Evolutionary conservation across 164 flowering plant species (phyloP).

Genomic region (Cinnamomum chago): DNA sequence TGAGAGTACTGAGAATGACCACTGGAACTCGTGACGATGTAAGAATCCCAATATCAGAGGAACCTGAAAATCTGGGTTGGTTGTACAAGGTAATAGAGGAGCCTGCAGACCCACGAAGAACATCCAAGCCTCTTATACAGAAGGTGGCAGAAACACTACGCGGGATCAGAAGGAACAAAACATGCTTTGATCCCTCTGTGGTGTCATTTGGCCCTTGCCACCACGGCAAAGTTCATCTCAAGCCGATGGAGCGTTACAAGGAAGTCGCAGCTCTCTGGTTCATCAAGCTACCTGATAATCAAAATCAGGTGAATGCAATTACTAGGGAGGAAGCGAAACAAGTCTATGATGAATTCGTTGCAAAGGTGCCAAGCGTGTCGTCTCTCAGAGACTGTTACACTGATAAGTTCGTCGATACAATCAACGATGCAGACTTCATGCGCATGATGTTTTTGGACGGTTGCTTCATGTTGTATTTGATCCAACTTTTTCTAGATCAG

Average conservation of each 20-base stretch:
- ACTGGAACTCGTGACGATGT: too few species aligned
- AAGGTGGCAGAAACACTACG: background rate
- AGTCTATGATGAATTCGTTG: background rate
- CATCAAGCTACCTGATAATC: background rate
- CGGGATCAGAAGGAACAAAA: background rate
- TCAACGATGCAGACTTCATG: background rate
- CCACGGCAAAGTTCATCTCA: slow-evolving; percentile 1
- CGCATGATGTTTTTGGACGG: slow-evolving; percentile 23
- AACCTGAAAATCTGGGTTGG: background rate
- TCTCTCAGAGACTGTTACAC: background rate
- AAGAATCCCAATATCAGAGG: too few species aligned
- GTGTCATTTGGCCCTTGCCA: slow-evolving; percentile 20
- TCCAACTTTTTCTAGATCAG: background rate
- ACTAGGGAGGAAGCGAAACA: too few species aligned
- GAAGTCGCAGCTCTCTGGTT: slow-evolving; percentile 6
- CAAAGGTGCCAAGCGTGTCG: background rate
- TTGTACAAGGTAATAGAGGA: background rate
- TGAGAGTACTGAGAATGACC: too few species aligned
- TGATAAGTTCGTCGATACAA: background rate
- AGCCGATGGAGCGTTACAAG: slow-evolving; percentile 16
- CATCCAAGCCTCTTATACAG: background rate
- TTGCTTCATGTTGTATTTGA: slow-evolving; percentile 16
- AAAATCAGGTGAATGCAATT: background rate
- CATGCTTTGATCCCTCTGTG: slow-evolving; percentile 5
- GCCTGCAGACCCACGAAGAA: background rate